Evolutionary conservation across 2,329 filamentous ascomycete genomes (phyloP).

Genomic region (Penicillium sp.): DNA sequence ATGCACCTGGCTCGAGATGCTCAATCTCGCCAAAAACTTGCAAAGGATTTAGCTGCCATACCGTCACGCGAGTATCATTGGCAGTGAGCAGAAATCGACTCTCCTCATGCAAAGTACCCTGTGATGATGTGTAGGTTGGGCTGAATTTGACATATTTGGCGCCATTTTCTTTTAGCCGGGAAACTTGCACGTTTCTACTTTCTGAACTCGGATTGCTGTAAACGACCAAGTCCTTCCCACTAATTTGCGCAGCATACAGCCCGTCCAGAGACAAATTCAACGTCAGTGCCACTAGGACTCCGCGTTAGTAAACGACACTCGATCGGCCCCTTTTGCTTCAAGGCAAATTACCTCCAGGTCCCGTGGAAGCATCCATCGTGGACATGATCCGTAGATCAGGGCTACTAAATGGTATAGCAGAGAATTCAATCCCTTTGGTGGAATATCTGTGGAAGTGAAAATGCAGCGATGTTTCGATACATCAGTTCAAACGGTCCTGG

Average conservation of each 20-base stretch:
- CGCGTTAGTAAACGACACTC: neutral
- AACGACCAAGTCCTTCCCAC: slow-evolving; percentile 29
- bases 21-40: slow-evolving; percentile 38
- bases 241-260: slow-evolving; percentile 23
- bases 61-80: slow-evolving; percentile 29
- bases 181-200: slow-evolving; percentile 27
- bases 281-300: slow-evolving; percentile 10
- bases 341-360: slow-evolving; percentile 19
- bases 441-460: no score
- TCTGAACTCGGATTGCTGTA: slow-evolving; percentile 27
- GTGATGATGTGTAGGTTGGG: slow-evolving; percentile 3
- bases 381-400: slow-evolving; percentile 3
- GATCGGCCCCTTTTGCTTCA: neutral
- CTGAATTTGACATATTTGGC: slow-evolving; percentile 30
- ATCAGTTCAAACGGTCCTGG: no score
- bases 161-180: slow-evolving; percentile 28
- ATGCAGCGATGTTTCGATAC: no score
- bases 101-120: slow-evolving; percentile 10
- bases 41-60: slow-evolving; percentile 35
- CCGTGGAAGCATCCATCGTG: slow-evolving; percentile 26
- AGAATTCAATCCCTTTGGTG: no score
- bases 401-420: neutral
- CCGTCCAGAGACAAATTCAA: slow-evolving; percentile 29
- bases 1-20: slow-evolving; percentile 30
- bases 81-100: slow-evolving; percentile 30